phyloP scores from a whole-genome alignment of 495 filamentous ascomycete genomes.

The Aspergillus mulundensis region DNA sequence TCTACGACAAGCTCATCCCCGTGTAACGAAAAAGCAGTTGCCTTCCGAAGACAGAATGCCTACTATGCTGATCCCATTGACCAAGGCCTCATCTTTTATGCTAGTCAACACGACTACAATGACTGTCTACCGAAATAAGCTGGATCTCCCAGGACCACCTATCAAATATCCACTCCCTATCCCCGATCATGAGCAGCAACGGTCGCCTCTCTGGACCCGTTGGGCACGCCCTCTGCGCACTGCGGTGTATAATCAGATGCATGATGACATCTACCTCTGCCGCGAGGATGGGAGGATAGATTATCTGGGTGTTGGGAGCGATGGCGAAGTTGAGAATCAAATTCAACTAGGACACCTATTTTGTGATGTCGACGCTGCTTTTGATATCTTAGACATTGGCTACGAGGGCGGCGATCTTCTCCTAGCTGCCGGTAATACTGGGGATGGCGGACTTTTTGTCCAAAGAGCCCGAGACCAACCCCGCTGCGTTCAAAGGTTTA shows the following conservation, averaged over 20 bases:
- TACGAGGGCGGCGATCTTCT: constrained; percentile 66
- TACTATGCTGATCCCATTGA: constrained; percentile 64
- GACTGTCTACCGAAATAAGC: constrained; percentile 54
- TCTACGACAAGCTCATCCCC: constrained; percentile 33
- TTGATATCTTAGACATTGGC: constrained; percentile 46
- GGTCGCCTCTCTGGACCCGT: constrained; percentile 44
- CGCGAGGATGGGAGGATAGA: constrained; percentile 75
- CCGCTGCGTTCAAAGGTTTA: constrained; percentile 54
- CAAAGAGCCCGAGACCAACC: constrained; percentile 52
- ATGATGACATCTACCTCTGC: constrained; percentile 72
- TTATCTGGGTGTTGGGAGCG: constrained; percentile 58
- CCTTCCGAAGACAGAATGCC: constrained; percentile 58
- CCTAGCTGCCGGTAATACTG: constrained; percentile 73
- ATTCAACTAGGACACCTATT: constrained; percentile 37
- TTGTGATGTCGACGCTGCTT: constrained; percentile 44
- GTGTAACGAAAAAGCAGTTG: constrained; percentile 47
- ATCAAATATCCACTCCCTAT: constrained; percentile 29
- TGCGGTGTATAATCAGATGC: constrained; percentile 50
- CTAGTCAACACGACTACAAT: constrained; percentile 56
- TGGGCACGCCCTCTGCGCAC: constrained; percentile 72
- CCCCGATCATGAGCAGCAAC: constrained; percentile 24
- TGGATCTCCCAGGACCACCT: constrained; percentile 30
- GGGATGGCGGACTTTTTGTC: constrained; percentile 73
- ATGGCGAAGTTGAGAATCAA: constrained; percentile 34
- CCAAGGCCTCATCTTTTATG: constrained; percentile 59